phyloP scores from a whole-genome alignment of 2,329 filamentous ascomycete genomes.

The Pseudopyrenochaeta lycopersici region DNA sequence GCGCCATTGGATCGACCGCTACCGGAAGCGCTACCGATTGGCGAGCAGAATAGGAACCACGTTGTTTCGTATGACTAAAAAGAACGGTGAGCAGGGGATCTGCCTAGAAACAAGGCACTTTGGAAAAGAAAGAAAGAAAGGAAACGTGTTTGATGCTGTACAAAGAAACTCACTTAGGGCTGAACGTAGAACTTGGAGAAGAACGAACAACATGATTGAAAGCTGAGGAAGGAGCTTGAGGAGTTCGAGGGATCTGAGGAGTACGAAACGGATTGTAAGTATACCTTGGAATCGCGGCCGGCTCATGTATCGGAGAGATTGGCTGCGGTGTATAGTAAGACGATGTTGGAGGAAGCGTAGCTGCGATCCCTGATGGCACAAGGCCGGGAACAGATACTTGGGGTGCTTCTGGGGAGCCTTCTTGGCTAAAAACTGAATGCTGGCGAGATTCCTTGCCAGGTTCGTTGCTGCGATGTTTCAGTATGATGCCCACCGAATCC shows the following conservation, averaged over 20 bases:
- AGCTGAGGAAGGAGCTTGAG: slow-evolving; percentile 37
- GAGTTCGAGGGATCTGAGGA: slow-evolving; percentile 47
- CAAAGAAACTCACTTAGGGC: slow-evolving; percentile 49
- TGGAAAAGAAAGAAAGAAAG: slow-evolving; percentile 2
- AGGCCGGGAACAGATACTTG: slow-evolving; percentile 23
- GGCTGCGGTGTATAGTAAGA: slow-evolving; percentile 27
- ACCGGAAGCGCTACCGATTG: slow-evolving; percentile 26
- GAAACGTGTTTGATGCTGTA: slow-evolving; percentile 22
- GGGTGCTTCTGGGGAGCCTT: slow-evolving; percentile 29
- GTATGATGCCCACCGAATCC: slow-evolving; percentile 1
- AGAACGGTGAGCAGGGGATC: slow-evolving; percentile 2
- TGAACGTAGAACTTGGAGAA: slow-evolving; percentile 35
- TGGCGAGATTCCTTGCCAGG: slow-evolving; percentile 33
- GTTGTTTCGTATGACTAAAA: slow-evolving; percentile 30
- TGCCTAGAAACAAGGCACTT: neutral
- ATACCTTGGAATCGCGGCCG: slow-evolving; percentile 47
- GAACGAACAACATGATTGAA: slow-evolving; percentile 42
- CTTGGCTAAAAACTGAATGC: slow-evolving; percentile 33
- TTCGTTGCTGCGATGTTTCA: slow-evolving; percentile 39
- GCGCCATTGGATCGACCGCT: slow-evolving; percentile 25
- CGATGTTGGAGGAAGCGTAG: slow-evolving; percentile 20
- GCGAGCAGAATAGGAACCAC: slow-evolving; percentile 11
- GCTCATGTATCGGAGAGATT: slow-evolving; percentile 36
- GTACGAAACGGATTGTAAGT: slow-evolving; percentile 48
- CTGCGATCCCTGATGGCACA: slow-evolving; percentile 19